A percentile compares a stretch with the other conserved stretches of the same genome.
These are phyloP conservation scores for Carex arenaria DNA, from an alignment of 202 grass and related monocot species.

Conservation along the genomic window DNA sequence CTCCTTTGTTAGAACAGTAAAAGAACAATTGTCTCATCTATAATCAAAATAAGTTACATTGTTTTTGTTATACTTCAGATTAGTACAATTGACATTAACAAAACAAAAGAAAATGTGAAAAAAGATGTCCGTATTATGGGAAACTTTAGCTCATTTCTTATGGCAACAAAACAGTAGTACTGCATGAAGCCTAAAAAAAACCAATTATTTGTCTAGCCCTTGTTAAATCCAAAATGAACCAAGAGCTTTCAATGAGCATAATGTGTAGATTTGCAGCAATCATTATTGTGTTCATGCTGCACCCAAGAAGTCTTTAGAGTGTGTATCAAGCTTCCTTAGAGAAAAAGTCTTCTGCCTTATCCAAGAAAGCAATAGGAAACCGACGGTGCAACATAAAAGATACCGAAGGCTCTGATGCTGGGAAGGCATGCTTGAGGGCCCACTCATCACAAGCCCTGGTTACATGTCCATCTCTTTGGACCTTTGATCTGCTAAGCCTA, in stretches of 20 bases:
- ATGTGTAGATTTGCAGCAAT: conserved; percentile 15
- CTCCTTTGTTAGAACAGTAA: neutral
- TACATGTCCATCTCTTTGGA: conserved; percentile 62
- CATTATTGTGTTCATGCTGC: conserved; percentile 16
- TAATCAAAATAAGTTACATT: neutral
- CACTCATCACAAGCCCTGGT: conserved; percentile 51
- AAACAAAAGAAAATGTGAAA: conserved; percentile 11
- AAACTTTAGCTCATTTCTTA: conserved; percentile 10
- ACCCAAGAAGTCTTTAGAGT: neutral
- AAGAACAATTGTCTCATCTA: neutral
- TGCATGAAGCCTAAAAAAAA: neutral
- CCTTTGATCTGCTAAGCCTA: conserved; percentile 55
- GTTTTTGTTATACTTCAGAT: neutral
- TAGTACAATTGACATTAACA: neutral
- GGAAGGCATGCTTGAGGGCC: conserved; percentile 52
- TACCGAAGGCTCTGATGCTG: conserved; percentile 50
- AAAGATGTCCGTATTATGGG: neutral
- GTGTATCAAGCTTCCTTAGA: conserved; percentile 31
- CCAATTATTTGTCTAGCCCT: neutral
- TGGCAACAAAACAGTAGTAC: neutral
- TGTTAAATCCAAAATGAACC: neutral
- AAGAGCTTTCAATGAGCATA: neutral
- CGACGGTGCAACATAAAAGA: conserved; percentile 77
- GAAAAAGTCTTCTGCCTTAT: conserved; percentile 87
- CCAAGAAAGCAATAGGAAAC: conserved; percentile 82